These are phyloP conservation scores for Marasmius oreades DNA, from an alignment of 1,284 basidiomycete species.

Conservation along the genomic window DNA sequence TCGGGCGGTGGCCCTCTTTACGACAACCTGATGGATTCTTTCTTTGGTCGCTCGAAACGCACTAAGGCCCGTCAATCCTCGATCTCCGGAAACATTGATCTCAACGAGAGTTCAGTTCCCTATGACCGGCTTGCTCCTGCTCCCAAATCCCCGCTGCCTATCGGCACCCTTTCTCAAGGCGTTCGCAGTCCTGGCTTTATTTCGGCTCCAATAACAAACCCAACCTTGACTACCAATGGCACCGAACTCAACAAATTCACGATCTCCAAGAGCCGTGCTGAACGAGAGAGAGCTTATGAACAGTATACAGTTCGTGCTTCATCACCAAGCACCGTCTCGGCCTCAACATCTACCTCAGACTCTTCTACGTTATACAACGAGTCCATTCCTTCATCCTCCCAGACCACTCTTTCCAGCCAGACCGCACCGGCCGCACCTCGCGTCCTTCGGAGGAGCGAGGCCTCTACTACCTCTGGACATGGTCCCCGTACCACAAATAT, in stretches of 20 bases:
- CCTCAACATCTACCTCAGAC: slow-evolving; percentile 53
- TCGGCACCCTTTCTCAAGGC: slow-evolving; percentile 53
- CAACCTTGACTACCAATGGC: slow-evolving; percentile 63
- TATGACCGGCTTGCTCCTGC: slow-evolving; percentile 64
- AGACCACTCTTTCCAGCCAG: slow-evolving; percentile 30
- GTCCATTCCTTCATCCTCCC: slow-evolving; percentile 31
- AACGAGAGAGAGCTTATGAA: slow-evolving; percentile 51
- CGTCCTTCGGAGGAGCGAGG: slow-evolving; percentile 50
- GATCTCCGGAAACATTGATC: slow-evolving; percentile 36
- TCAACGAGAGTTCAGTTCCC: slow-evolving; percentile 62
- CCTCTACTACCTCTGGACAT: slow-evolving; percentile 37
- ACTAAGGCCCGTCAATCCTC: slow-evolving; percentile 42
- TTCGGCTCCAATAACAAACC: slow-evolving; percentile 77
- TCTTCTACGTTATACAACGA: slow-evolving; percentile 58
- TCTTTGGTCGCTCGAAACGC: slow-evolving; percentile 52
- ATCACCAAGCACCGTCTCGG: slow-evolving; percentile 49
- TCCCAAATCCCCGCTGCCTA: slow-evolving; percentile 57
- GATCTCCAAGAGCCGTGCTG: slow-evolving; percentile 43
- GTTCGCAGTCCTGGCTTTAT: slow-evolving; percentile 46
- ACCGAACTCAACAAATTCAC: slow-evolving; percentile 63
- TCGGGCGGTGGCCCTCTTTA: neutral
- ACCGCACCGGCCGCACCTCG: slow-evolving; percentile 34
- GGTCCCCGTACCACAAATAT: slow-evolving; percentile 39
- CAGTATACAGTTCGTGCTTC: slow-evolving; percentile 33
- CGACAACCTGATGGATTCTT: slow-evolving; percentile 39